A percentile compares a stretch with the other conserved stretches of the same genome.
Evolutionary conservation across 2,329 filamentous ascomycete species (phyloP).

Genomic region (Cordyceps cicadae): DNA sequence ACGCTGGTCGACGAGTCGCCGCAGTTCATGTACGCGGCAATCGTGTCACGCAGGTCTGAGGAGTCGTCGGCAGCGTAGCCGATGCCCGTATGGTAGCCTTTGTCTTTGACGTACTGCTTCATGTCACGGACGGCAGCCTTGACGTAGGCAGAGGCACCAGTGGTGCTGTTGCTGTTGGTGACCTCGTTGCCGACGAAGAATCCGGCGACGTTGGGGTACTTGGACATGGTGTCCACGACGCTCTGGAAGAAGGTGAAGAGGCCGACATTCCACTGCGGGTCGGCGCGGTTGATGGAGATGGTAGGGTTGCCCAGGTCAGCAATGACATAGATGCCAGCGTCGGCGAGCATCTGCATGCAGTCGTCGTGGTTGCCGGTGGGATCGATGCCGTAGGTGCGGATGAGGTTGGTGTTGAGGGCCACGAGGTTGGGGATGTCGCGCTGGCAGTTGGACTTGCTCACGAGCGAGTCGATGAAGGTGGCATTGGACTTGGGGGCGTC

Average conservation of each 20-base stretch:
- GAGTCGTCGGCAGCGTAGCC: slow-evolving; percentile 97
- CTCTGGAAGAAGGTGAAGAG: slow-evolving; percentile 74
- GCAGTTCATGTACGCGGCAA: slow-evolving; percentile 94
- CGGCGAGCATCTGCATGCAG: slow-evolving; percentile 77
- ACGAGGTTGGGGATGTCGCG: slow-evolving; percentile 78
- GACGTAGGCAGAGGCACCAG: slow-evolving; percentile 81
- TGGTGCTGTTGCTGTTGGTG: slow-evolving; percentile 82
- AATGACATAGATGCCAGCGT: slow-evolving; percentile 90
- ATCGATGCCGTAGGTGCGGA: slow-evolving; percentile 91
- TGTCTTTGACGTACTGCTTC: slow-evolving; percentile 83
- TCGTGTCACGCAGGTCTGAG: slow-evolving; percentile 66
- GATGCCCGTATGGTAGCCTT: slow-evolving; percentile 76
- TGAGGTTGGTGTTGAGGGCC: slow-evolving; percentile 78
- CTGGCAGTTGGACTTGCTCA: slow-evolving; percentile 61
- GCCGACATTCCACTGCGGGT: slow-evolving; percentile 68
- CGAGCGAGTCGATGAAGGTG: slow-evolving; percentile 71
- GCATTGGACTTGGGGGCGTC: slow-evolving; percentile 28
- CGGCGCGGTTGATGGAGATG: slow-evolving; percentile 75
- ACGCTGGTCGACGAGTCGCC: slow-evolving; percentile 57
- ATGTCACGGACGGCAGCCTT: slow-evolving; percentile 95
- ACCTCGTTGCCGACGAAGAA: slow-evolving; percentile 99
- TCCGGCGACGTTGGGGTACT: slow-evolving; percentile 86
- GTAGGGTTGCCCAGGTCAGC: slow-evolving; percentile 79
- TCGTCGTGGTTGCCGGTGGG: slow-evolving; percentile 66
- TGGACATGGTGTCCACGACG: slow-evolving; percentile 72